phyloP scores from a whole-genome alignment of 2,329 filamentous ascomycete genomes.

The Ilyonectria robusta region DNA sequence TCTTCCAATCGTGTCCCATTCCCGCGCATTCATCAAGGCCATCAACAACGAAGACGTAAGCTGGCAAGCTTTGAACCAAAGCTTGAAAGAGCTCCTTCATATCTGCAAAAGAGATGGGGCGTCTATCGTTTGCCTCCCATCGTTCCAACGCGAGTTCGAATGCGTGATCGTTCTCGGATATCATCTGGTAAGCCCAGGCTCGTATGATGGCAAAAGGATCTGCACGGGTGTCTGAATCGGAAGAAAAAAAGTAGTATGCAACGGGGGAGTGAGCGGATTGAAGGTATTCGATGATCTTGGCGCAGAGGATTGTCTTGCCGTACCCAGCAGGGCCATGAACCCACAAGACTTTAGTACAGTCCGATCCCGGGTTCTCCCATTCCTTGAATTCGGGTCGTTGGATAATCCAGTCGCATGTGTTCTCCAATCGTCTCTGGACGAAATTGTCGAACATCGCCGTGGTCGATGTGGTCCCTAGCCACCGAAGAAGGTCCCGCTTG shows the following conservation, averaged over 20 bases:
- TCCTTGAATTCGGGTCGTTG: slow-evolving; percentile 23
- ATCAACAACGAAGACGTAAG: slow-evolving; percentile 45
- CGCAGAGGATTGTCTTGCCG: slow-evolving; percentile 53
- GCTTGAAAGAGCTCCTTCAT: slow-evolving; percentile 37
- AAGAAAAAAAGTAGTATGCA: slow-evolving; percentile 51
- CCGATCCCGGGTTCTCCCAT: slow-evolving; percentile 37
- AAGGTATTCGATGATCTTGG: slow-evolving; percentile 48
- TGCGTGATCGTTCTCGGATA: slow-evolving; percentile 24
- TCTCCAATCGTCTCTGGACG: slow-evolving; percentile 34
- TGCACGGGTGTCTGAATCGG: slow-evolving; percentile 40
- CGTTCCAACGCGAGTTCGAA: slow-evolving; percentile 35
- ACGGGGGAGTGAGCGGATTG: slow-evolving; percentile 19
- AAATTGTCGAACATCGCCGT: slow-evolving; percentile 40
- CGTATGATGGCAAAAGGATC: slow-evolving; percentile 47
- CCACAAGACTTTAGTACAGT: slow-evolving; percentile 47
- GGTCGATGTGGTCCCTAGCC: slow-evolving; percentile 28
- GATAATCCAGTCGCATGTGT: slow-evolving; percentile 50
- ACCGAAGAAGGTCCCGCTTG: slow-evolving; percentile 32
- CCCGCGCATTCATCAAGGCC: slow-evolving; percentile 49
- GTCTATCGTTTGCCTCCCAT: slow-evolving; percentile 24
- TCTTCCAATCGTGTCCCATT: slow-evolving; percentile 8
- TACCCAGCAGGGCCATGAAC: slow-evolving; percentile 48
- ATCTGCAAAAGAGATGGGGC: slow-evolving; percentile 28
- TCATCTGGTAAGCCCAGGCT: slow-evolving; percentile 50
- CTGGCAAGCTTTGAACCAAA: slow-evolving; percentile 28